Evolutionary conservation across 192 early-diverging fungal genomes (phyloP).

Genomic region (Dispira parvispora): DNA sequence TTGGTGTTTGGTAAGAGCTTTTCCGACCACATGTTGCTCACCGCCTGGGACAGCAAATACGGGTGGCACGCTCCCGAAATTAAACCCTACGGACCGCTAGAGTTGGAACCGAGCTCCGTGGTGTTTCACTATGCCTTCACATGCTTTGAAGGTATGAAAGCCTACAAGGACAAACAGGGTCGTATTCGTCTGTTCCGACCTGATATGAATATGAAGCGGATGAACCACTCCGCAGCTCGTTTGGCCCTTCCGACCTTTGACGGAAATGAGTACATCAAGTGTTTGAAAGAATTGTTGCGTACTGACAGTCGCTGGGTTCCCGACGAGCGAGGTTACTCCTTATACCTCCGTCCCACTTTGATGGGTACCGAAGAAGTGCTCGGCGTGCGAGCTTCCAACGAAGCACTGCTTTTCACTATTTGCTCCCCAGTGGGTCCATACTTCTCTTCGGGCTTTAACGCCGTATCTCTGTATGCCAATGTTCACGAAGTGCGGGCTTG

Average conservation of each 20-base stretch:
- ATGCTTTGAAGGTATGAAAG: conserved; percentile 89
- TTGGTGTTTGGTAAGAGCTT: conserved; percentile 81
- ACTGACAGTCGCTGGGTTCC: conserved; percentile 83
- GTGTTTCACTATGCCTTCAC: conserved; percentile 87
- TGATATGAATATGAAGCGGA: conserved; percentile 90
- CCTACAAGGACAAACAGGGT: conserved; percentile 78
- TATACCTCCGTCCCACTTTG: conserved; percentile 85
- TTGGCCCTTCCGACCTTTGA: conserved; percentile 74
- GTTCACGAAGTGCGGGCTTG: conserved; percentile 78
- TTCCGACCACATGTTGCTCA: conserved; percentile 87
- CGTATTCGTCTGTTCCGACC: conserved; percentile 89
- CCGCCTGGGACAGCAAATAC: conserved; percentile 55
- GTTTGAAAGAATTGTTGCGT: conserved; percentile 68
- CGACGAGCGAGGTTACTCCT: conserved; percentile 72
- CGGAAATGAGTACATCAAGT: conserved; percentile 55
- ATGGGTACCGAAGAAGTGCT: conserved; percentile 76
- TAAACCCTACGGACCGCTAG: conserved; percentile 65
- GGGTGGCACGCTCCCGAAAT: conserved; percentile 80
- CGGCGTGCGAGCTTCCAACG: conserved; percentile 69
- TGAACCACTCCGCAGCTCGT: conserved; percentile 59
- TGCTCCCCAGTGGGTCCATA: conserved; percentile 89
- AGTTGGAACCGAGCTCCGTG: conserved; percentile 64
- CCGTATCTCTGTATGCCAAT: conserved; percentile 73
- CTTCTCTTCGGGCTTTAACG: conserved; percentile 85
- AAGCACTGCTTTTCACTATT: conserved; percentile 74